phyloP scores from a whole-genome alignment of 495 filamentous ascomycete genomes.

The Aspergillus hancockii region DNA sequence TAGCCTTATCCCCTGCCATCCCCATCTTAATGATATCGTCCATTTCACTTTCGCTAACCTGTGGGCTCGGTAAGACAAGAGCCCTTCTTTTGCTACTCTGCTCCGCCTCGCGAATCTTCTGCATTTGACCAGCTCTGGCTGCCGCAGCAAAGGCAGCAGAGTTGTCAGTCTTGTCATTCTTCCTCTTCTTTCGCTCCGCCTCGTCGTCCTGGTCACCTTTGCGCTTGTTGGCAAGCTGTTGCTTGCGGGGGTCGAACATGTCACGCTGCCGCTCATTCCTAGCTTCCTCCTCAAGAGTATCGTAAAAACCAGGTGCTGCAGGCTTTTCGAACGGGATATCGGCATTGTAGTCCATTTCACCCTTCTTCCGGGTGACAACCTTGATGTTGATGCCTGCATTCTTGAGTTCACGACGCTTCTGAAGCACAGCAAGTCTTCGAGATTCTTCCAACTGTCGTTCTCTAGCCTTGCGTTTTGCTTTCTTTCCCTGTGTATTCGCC shows the following conservation, averaged over 20 bases:
- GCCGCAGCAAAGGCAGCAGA: constrained; percentile 83
- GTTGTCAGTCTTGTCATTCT: constrained; percentile 77
- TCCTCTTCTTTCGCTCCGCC: constrained; percentile 77
- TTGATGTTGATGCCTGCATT: constrained; percentile 98
- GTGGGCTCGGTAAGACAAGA: constrained; percentile 79
- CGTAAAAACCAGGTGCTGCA: constrained; percentile 87
- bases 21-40: constrained; percentile 99
- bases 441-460: constrained; percentile 96
- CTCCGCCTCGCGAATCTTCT: constrained; percentile 93
- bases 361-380: constrained; percentile 85
- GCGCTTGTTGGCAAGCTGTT: constrained; percentile 92
- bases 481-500: constrained; percentile 98
- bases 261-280: constrained; percentile 86
- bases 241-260: constrained; percentile 90
- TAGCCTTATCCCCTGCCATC: constrained; percentile 89
- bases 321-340: constrained; percentile 97
- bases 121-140: constrained; percentile 90
- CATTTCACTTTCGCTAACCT: constrained; percentile 88
- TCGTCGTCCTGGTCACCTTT: constrained; percentile 89
- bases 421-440: constrained; percentile 79
- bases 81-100: constrained; percentile 88
- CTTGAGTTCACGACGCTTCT: constrained; percentile 95
- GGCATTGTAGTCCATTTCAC: constrained; percentile 99
- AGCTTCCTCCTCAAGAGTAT: constrained; percentile 77
- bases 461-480: constrained; percentile 95